Conservation (phyloP, 2,329 filamentous ascomycete genomes). For the Cytospora schulzeri region DNA sequence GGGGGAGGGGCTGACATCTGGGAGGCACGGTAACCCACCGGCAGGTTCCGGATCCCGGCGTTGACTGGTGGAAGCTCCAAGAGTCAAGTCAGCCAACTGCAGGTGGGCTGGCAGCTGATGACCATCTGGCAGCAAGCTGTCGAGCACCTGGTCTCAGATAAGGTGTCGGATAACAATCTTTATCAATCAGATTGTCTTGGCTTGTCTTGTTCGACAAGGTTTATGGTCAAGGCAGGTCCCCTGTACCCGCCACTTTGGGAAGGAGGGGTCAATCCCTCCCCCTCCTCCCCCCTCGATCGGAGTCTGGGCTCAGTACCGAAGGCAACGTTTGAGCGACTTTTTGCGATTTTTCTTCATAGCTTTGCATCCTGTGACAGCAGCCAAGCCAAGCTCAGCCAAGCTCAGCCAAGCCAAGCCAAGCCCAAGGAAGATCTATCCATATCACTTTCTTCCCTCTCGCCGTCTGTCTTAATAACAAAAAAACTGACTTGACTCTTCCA, state of each 20-base stretch:
- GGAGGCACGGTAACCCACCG: too few species aligned
- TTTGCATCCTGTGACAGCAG: not conserved
- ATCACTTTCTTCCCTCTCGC: not conserved
- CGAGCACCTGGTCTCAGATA: not conserved
- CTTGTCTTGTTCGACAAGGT: too few species aligned
- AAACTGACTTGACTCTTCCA: not conserved
- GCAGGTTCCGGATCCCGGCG: not conserved
- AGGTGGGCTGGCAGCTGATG: not conserved
- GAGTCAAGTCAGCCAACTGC: not conserved
- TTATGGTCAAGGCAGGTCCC: not conserved
- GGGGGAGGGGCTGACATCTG: too few species aligned
- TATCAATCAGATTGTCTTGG: not conserved
- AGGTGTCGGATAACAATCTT: too few species aligned
- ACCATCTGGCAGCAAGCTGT: not conserved
- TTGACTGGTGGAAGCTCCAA: not conserved
- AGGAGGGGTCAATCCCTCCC: constrained; percentile 21
- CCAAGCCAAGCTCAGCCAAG: not conserved
- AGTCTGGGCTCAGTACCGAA: not conserved
- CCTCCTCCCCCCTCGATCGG: not conserved
- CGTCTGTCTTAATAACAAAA: too few species aligned
- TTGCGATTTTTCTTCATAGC: not conserved
- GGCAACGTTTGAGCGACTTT: not conserved
- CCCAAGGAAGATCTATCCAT: not conserved
- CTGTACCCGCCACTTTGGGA: constrained; percentile 10
- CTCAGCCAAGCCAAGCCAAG: not conserved